These are phyloP conservation scores for Stereocaulon alpinum DNA, from an alignment of 495 filamentous ascomycete genomes.

Conservation along the genomic window DNA sequence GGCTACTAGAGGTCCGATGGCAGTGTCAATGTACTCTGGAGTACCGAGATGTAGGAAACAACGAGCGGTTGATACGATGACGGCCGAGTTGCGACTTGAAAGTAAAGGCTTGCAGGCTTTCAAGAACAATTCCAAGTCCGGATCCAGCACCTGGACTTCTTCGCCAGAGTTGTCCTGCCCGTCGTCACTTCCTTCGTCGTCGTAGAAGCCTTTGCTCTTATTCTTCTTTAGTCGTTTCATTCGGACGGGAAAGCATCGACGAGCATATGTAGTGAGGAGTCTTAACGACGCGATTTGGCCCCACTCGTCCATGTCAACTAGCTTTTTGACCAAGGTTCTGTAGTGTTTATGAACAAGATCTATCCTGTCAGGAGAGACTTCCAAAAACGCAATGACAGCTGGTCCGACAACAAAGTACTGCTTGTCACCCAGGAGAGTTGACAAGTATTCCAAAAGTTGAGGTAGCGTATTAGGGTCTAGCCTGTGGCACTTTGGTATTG, in stretches of 20 bases:
- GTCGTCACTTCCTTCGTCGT: slow-evolving; percentile 45
- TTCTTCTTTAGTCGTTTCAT: slow-evolving; percentile 44
- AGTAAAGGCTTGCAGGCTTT: slow-evolving; percentile 72
- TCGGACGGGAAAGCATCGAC: slow-evolving; percentile 76
- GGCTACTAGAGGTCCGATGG: slow-evolving; percentile 75
- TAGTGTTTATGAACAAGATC: slow-evolving; percentile 89
- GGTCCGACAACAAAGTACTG: slow-evolving; percentile 94
- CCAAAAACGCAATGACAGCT: slow-evolving; percentile 78
- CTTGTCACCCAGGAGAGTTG: slow-evolving; percentile 68
- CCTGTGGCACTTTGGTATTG: slow-evolving; percentile 97
- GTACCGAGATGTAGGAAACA: slow-evolving; percentile 78
- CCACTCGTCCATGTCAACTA: slow-evolving; percentile 99
- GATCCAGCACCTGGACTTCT: slow-evolving; percentile 54
- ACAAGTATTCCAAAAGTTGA: slow-evolving; percentile 70
- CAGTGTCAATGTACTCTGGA: slow-evolving; percentile 53
- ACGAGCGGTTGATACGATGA: slow-evolving; percentile 77
- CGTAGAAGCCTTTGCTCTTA: slow-evolving; percentile 66
- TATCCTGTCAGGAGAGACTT: slow-evolving; percentile 75
- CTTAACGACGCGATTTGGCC: slow-evolving; percentile 73
- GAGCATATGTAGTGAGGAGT: slow-evolving; percentile 71
- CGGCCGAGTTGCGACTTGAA: slow-evolving; percentile 84
- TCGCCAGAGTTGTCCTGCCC: slow-evolving; percentile 41
- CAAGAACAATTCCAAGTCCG: slow-evolving; percentile 75
- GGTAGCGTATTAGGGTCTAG: slow-evolving; percentile 79
- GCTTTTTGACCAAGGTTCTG: slow-evolving; percentile 67